phyloP scores from a whole-genome alignment of 169 alveolate species.

The Cyclospora cayetanensis region DNA sequence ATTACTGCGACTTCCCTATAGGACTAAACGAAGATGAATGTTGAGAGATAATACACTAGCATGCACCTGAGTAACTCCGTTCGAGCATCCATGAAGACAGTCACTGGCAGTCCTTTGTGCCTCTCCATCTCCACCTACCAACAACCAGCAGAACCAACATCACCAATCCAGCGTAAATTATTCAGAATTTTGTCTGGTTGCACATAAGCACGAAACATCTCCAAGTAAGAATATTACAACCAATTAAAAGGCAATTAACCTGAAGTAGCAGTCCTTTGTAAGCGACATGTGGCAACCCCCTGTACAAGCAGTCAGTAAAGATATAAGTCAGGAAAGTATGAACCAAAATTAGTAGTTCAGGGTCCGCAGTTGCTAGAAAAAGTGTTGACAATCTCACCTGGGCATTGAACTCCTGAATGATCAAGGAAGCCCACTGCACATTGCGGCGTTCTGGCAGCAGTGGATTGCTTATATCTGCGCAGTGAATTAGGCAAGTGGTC shows the following conservation, averaged over 20 bases:
- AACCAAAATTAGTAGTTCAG: too few relatives aligned
- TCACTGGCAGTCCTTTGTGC: slow-evolving; percentile 68
- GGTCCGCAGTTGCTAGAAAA: too few relatives aligned
- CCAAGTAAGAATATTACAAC: too few relatives aligned
- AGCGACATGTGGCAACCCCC: too few relatives aligned
- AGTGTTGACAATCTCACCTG: slow-evolving; percentile 30
- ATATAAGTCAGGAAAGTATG: too few relatives aligned
- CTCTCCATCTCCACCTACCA: slow-evolving; percentile 70
- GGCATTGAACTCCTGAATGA: slow-evolving; percentile 72
- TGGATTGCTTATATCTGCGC: slow-evolving; percentile 75
- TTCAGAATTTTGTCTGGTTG: too few relatives aligned
- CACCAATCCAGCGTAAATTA: too few relatives aligned
- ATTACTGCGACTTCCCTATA: neutral
- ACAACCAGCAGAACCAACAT: neutral
- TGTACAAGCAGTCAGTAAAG: too few relatives aligned
- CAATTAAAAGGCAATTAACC: too few relatives aligned
- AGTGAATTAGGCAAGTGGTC: slow-evolving; percentile 70
- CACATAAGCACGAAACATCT: too few relatives aligned
- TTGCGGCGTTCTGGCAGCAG: slow-evolving; percentile 63
- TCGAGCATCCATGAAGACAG: slow-evolving; percentile 74
- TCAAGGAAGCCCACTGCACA: slow-evolving; percentile 73
- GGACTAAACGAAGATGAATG: neutral
- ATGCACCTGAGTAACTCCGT: slow-evolving; percentile 69
- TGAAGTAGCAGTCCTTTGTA: too few relatives aligned
- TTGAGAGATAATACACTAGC: neutral